Percentiles rank a stretch among this genome's conserved stretches.
Conservation (phyloP, 768 basidiomycete genomes). For the Amanita pallidorosea region DNA sequence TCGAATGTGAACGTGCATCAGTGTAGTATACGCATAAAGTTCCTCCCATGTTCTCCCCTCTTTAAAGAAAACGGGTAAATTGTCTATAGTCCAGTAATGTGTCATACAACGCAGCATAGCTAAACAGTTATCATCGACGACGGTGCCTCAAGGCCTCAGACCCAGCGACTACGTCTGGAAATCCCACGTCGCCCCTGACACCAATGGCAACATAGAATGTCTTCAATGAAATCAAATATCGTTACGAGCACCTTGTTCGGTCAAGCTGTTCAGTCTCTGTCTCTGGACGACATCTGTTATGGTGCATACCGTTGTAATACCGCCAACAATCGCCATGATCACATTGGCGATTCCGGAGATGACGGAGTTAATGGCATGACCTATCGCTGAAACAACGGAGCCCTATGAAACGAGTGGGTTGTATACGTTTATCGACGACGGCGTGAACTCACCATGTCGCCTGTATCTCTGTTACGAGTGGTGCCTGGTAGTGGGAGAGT, state of each 20-base stretch:
- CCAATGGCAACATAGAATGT: constrained; percentile 43
- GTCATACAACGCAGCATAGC: too few relatives aligned
- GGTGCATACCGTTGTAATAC: constrained; percentile 42
- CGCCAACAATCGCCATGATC: constrained; percentile 48
- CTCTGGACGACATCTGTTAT: background rate
- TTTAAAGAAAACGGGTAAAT: too few relatives aligned
- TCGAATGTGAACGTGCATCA: too few relatives aligned
- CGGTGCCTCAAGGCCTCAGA: background rate
- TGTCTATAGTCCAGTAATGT: too few relatives aligned
- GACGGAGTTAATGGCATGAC: constrained; percentile 44
- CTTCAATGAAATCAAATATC: constrained; percentile 51
- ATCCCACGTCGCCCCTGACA: constrained; percentile 9
- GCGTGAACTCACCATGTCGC: background rate
- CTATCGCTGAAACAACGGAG: constrained; percentile 56
- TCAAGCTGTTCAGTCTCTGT: background rate
- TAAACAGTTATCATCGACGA: too few relatives aligned
- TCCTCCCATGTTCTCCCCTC: too few relatives aligned
- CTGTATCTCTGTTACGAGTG: too few relatives aligned
- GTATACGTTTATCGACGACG: background rate
- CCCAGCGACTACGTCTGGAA: background rate
- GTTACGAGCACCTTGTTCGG: constrained; percentile 45
- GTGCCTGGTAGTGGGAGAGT: too few relatives aligned
- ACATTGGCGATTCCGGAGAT: constrained; percentile 51
- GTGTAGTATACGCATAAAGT: too few relatives aligned
- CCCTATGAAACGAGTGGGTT: constrained; percentile 26